Base-by-base conservation (phyloP, 83 land plant species). In the Diphasiastrum complanatum region DNA sequence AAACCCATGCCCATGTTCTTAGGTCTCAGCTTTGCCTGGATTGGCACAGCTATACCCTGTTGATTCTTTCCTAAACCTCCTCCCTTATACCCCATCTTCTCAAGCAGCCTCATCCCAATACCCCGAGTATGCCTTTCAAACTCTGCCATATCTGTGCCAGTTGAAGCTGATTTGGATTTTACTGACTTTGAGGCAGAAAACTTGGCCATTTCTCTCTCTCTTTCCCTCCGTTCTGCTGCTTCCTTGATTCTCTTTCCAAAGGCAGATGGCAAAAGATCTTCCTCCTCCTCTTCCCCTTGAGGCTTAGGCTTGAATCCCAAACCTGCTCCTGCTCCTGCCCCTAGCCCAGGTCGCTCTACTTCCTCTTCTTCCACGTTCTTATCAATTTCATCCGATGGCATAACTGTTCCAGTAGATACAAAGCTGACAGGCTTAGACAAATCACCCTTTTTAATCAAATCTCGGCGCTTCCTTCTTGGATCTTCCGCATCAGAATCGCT, bases 1-100 rank as follows among this genome's bases (percentile, higher is more conserved):
- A 83, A 93, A 5, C 99, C 99, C 89, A 93, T 85, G 0, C 98
- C 98, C 92, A 86, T 86, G 26, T 84, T 86, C 75, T 85, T 85
- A 0, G 99, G 96, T 28, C 99, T 57, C 59, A 93, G 30, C 31
- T 76, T 86, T 0, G 88, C 97, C 51, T 93, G 89, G 34, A 93
- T 61, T 0, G 99, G 96, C 6, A 75, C 79, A 1, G 79, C 81
- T 33, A 89, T 93, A 5, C 99, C 99, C 60, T 93, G 99, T 57
- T 73, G 59, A 54, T 89, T 80, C 66, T 93, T 93, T 32, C 99
- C 99, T 33, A 93, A 61, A 0, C 97, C 99, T 29, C 97, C 97
- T 54, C 68, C 73, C 29, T 76, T 89, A 47, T 86, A 93, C 1
- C 99, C 99, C 96, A 93, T 85, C 76, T 83, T 93, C 78, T 85